A percentile compares a stretch with the other conserved stretches of the same genome.
phyloP scores from a whole-genome alignment of 176 grass and related monocot species.

The Carex cristatella region DNA sequence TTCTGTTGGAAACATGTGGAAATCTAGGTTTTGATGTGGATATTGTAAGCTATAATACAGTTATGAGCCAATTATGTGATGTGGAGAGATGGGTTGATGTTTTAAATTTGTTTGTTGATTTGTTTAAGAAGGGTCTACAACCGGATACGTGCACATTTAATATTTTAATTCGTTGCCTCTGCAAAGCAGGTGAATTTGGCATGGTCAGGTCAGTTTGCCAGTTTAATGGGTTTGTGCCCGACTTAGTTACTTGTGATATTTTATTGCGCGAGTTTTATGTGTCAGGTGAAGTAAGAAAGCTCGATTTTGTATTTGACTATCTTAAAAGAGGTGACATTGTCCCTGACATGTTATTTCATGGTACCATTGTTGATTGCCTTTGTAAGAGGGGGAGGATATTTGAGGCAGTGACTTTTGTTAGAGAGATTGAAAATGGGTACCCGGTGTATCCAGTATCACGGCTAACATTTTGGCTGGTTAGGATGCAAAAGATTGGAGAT shows the following conservation, averaged over 20 bases:
- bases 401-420: constrained; percentile 57
- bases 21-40: constrained; percentile 78
- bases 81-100: constrained; percentile 46
- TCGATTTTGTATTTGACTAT: constrained; percentile 52
- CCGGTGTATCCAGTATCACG: constrained; percentile 38
- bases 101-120: constrained; percentile 61
- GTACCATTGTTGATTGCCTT: constrained; percentile 59
- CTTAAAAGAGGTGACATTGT: constrained; percentile 42
- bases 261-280: constrained; percentile 60
- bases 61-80: constrained; percentile 75
- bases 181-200: constrained; percentile 60
- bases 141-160: constrained; percentile 51
- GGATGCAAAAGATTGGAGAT: constrained; percentile 41
- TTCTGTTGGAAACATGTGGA: constrained; percentile 51
- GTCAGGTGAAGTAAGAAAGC: constrained; percentile 43
- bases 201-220: constrained; percentile 50
- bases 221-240: constrained; percentile 60
- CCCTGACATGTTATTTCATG: constrained; percentile 51
- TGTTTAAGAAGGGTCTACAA: constrained; percentile 72
- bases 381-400: constrained; percentile 55
- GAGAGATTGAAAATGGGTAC: constrained; percentile 48
- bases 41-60: constrained; percentile 67
- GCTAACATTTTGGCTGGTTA: constrained; percentile 71
- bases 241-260: constrained; percentile 86
- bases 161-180: constrained; percentile 63